Percentiles rank a stretch among this genome's conserved stretches.
Evolutionary conservation across 2,329 filamentous ascomycete genomes (phyloP).

Genomic region (Sporothrix luriei): DNA sequence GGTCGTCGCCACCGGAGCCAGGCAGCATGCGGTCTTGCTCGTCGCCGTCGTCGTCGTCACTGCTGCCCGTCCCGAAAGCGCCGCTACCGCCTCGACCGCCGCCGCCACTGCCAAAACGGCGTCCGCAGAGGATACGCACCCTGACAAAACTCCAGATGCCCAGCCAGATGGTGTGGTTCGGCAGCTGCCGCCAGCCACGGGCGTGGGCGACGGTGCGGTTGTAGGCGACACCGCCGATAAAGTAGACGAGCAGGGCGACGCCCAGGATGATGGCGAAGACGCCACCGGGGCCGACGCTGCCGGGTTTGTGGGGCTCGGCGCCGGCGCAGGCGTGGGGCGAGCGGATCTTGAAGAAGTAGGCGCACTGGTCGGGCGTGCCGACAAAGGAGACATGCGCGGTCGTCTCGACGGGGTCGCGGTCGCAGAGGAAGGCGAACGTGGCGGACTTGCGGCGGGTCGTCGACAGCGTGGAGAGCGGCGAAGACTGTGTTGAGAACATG

Average conservation of each 20-base stretch:
- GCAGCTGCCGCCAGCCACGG: slow-evolving; percentile 90
- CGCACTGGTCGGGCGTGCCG: slow-evolving; percentile 85
- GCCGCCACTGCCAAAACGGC: slow-evolving; percentile 14
- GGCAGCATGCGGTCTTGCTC: slow-evolving; percentile 19
- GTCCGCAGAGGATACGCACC: slow-evolving; percentile 55
- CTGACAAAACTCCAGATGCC: slow-evolving; percentile 81
- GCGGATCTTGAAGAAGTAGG: slow-evolving; percentile 93
- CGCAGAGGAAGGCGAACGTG: slow-evolving; percentile 90
- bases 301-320: slow-evolving; percentile 69
- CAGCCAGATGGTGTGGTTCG: slow-evolving; percentile 92
- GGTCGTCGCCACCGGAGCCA: slow-evolving; percentile 15
- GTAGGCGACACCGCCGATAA: slow-evolving; percentile 91
- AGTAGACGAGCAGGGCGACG: slow-evolving; percentile 79
- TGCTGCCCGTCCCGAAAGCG: not conserved
- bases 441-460: slow-evolving; percentile 68
- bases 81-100: not conserved
- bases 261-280: slow-evolving; percentile 85
- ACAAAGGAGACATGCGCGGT: slow-evolving; percentile 79
- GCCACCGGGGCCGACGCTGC: slow-evolving; percentile 70
- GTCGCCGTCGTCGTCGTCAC: slow-evolving; percentile 15
- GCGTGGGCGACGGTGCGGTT: slow-evolving; percentile 93
- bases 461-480: slow-evolving; percentile 3
- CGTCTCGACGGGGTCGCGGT: slow-evolving; percentile 71
- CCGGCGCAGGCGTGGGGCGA: slow-evolving; percentile 77
- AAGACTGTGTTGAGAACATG: slow-evolving; percentile 17